Evolutionary conservation across 83 land plant genomes (phyloP).

Genomic region (Diphasiastrum complanatum): DNA sequence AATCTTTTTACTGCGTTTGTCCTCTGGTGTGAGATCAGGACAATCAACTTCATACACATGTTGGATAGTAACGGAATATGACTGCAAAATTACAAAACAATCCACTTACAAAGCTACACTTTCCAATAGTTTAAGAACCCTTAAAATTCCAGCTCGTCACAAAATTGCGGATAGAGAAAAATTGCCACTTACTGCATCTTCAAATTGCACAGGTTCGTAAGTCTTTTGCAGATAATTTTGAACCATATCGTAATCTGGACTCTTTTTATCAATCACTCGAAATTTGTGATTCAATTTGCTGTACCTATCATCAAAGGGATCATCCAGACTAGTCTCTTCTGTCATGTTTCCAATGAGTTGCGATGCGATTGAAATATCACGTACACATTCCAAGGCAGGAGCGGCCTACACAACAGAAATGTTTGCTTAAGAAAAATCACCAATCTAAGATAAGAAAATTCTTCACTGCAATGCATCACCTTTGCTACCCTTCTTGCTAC

Average conservation of each 20-base stretch:
- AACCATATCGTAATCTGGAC: conserved; percentile 66
- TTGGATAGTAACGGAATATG: conserved; percentile 42
- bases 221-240: conserved; percentile 58
- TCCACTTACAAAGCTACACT: not conserved
- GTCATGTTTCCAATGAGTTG: conserved; percentile 59
- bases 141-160: too few species aligned
- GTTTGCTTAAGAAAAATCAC: too few species aligned
- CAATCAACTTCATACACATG: conserved; percentile 46
- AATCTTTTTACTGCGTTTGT: conserved; percentile 49
- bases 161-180: too few species aligned
- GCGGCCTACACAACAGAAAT: conserved; percentile 46
- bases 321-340: conserved; percentile 58
- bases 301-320: conserved; percentile 53
- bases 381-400: conserved; percentile 42
- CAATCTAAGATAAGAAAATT: not conserved
- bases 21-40: conserved; percentile 33
- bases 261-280: conserved; percentile 35
- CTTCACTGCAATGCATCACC: too few species aligned
- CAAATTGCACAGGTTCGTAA: conserved; percentile 49
- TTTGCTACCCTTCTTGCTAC: too few species aligned
- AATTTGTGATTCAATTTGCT: conserved; percentile 46
- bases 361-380: conserved; percentile 52
- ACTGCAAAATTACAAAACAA: conserved; percentile 30
- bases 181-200: conserved; percentile 47
- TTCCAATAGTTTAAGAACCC: too few species aligned